phyloP scores from a whole-genome alignment of 169 alveolate species.

The Plasmodium fragile region DNA sequence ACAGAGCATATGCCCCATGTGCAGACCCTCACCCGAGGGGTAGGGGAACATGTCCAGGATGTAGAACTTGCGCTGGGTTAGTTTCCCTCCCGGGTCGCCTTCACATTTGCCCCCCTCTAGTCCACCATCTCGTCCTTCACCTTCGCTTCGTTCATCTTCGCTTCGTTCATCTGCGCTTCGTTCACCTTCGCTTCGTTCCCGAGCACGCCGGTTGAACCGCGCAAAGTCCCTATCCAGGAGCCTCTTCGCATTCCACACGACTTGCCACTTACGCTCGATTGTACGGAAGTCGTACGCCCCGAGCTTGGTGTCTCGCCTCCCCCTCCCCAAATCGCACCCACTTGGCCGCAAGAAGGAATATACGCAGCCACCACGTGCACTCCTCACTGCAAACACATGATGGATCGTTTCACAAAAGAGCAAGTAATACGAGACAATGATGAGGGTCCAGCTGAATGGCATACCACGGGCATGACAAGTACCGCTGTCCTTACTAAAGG shows the following conservation, averaged over 20 bases:
- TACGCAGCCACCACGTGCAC: background rate
- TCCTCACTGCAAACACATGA: background rate
- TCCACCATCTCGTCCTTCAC: background rate
- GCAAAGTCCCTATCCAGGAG: conserved; percentile 53
- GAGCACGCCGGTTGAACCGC: background rate
- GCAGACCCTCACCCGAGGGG: conserved; percentile 93
- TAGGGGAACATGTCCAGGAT: conserved; percentile 93
- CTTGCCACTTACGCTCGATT: conserved; percentile 63
- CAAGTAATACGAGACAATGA: background rate
- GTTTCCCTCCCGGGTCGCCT: background rate
- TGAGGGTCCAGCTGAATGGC: background rate
- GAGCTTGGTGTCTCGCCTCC: background rate
- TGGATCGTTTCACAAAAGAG: background rate
- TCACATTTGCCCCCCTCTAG: background rate
- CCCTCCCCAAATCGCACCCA: background rate
- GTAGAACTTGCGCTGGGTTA: conserved; percentile 81
- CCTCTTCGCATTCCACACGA: conserved; percentile 47
- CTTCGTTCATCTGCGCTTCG: background rate
- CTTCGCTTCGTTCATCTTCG: background rate
- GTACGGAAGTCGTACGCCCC: conserved; percentile 9
- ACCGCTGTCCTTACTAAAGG: background rate
- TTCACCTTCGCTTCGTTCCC: background rate
- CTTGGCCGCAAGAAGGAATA: background rate
- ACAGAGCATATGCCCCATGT: conserved; percentile 94
- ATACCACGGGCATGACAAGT: background rate